phyloP scores from a whole-genome alignment of 805 yeast genomes.

The Candida stauntonica region DNA sequence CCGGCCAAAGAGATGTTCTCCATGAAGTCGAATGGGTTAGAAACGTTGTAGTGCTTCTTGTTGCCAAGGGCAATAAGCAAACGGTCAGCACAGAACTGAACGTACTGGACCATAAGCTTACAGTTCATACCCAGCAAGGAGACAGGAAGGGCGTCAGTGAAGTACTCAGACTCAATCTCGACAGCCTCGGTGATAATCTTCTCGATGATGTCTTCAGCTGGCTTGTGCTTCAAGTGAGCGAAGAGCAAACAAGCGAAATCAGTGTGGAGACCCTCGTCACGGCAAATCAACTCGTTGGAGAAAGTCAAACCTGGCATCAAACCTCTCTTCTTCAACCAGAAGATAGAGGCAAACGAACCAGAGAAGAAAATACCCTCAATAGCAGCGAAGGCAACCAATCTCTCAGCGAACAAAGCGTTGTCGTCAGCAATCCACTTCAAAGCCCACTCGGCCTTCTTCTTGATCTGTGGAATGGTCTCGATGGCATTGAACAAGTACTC shows the following conservation, averaged over 20 bases:
- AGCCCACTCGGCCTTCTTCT: conserved; percentile 98
- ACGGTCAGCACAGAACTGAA: conserved; percentile 97
- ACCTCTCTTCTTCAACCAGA: conserved; percentile 99
- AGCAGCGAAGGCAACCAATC: conserved; percentile 97
- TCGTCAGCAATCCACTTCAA: conserved; percentile 92
- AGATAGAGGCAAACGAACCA: conserved; percentile 96
- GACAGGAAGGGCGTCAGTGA: conserved; percentile 92
- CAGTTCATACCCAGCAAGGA: conserved; percentile 93
- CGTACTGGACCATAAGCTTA: conserved; percentile 93
- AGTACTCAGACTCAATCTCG: conserved; percentile 86
- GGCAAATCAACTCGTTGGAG: conserved; percentile 94
- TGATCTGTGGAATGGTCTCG: conserved; percentile 93
- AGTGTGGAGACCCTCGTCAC: conserved; percentile 98
- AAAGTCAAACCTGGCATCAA: conserved; percentile 98
- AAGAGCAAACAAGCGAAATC: conserved; percentile 96
- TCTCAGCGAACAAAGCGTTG: conserved; percentile 87
- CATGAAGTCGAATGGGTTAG: conserved; percentile 98
- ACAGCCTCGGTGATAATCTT: conserved; percentile 94
- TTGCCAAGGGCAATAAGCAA: conserved; percentile 87
- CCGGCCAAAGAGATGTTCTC: conserved; percentile 98
- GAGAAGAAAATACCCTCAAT: conserved; percentile 98
- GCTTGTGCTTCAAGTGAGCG: conserved; percentile 89
- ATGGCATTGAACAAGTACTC: conserved; percentile 91
- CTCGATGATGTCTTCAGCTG: conserved; percentile 72
- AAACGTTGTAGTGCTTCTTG: conserved; percentile 78